Conservation (phyloP, 225 moss, liverwort and hornwort genomes). For the Pseudisothecium myosuroides region DNA sequence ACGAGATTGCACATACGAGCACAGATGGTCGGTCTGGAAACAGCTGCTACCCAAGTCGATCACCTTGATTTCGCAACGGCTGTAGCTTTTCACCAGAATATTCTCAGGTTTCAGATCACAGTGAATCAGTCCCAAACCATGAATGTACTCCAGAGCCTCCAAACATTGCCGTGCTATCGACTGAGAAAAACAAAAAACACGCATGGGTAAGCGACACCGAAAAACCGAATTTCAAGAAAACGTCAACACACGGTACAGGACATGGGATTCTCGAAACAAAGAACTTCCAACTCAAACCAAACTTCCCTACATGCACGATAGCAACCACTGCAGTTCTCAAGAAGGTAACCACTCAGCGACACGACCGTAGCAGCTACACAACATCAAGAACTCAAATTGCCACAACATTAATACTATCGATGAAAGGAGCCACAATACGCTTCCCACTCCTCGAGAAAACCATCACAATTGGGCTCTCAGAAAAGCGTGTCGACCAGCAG, state of each 20-base stretch:
- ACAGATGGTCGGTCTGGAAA: conserved; percentile 98
- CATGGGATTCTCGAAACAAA: background rate
- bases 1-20: conserved; percentile 98
- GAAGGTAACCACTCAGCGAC: background rate
- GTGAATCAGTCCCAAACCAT: conserved; percentile 43
- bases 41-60: conserved; percentile 99
- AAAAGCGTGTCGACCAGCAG: background rate
- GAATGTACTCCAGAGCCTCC: conserved; percentile 90
- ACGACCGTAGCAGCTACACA: background rate
- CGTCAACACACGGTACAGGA: background rate
- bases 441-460: background rate
- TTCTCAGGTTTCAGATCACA: conserved; percentile 98
- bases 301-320: background rate
- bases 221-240: background rate
- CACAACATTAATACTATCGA: background rate
- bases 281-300: background rate
- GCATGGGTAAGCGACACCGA: background rate
- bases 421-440: background rate
- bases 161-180: conserved; percentile 94
- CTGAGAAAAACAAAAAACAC: background rate
- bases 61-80: conserved; percentile 97
- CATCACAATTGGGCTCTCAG: background rate
- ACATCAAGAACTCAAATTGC: background rate
- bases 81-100: conserved; percentile 96
- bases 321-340: background rate